Evolutionary conservation across 441 rosid species (phyloP).

Genomic region (Jatropha multifida): DNA sequence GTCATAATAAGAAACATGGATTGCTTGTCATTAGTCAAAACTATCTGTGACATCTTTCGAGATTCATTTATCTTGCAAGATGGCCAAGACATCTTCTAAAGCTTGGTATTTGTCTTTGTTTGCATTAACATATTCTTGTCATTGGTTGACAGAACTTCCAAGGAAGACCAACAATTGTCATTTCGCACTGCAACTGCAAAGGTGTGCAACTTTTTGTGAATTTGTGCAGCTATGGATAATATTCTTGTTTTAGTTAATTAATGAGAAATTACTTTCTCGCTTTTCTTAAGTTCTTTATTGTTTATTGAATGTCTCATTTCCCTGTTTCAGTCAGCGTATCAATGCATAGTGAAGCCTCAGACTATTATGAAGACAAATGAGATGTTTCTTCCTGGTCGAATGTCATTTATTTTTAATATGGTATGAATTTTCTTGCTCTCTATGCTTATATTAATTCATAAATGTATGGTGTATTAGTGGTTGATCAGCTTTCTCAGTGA

Average conservation of each 20-base stretch:
- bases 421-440: conserved; percentile 33
- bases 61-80: not conserved
- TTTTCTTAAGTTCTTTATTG: conserved; percentile 7
- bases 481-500: not conserved
- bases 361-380: conserved; percentile 79
- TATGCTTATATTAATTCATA: conserved; percentile 5
- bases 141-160: conserved; percentile 44
- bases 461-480: not conserved
- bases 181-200: conserved; percentile 86
- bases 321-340: conserved; percentile 73
- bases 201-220: conserved; percentile 39
- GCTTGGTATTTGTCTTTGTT: not conserved
- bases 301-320: conserved; percentile 12
- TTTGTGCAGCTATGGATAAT: not conserved
- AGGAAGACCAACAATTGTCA: conserved; percentile 74
- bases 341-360: conserved; percentile 91
- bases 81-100: not conserved
- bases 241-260: not conserved
- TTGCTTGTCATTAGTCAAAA: not conserved
- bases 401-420: conserved; percentile 87
- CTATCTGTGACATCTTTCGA: not conserved
- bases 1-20: not conserved
- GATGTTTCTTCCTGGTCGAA: conserved; percentile 96
- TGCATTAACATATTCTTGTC: not conserved
- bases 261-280: not conserved